phyloP scores from a whole-genome alignment of 805 yeast genomes.

The Nakazawaea pomicola region DNA sequence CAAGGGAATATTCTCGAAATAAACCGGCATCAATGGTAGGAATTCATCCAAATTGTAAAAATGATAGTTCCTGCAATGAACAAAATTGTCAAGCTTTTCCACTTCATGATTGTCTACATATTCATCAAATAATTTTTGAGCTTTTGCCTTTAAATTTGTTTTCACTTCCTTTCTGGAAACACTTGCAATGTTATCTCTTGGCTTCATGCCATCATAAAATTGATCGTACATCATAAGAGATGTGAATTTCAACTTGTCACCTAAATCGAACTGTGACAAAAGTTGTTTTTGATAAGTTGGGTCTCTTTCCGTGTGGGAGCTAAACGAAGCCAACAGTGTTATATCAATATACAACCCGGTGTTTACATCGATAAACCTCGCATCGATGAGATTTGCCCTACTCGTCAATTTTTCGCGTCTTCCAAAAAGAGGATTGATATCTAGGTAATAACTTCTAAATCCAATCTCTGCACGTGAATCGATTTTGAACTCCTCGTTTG shows the following conservation, averaged over 20 bases:
- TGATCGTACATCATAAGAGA: neutral
- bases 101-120: neutral
- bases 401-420: constrained; percentile 38
- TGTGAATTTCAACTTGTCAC: constrained; percentile 1
- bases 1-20: constrained; percentile 50
- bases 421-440: constrained; percentile 29
- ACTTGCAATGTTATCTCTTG: neutral
- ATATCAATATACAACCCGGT: constrained; percentile 44
- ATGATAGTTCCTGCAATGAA: constrained; percentile 52
- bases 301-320: neutral
- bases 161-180: neutral
- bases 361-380: constrained; percentile 46
- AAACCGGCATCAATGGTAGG: constrained; percentile 42
- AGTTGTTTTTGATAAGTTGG: neutral
- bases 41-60: constrained; percentile 39
- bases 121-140: neutral
- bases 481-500: constrained; percentile 9
- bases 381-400: constrained; percentile 44
- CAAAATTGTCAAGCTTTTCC: constrained; percentile 1
- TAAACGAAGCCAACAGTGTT: constrained; percentile 26
- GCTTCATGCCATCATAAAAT: constrained; percentile 6
- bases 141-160: neutral
- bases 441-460: constrained; percentile 26
- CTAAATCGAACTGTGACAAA: neutral
- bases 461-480: constrained; percentile 23